These are phyloP conservation scores for Aspergillus intermedius DNA, from an alignment of 2,329 filamentous ascomycete species.

Conservation along the genomic window DNA sequence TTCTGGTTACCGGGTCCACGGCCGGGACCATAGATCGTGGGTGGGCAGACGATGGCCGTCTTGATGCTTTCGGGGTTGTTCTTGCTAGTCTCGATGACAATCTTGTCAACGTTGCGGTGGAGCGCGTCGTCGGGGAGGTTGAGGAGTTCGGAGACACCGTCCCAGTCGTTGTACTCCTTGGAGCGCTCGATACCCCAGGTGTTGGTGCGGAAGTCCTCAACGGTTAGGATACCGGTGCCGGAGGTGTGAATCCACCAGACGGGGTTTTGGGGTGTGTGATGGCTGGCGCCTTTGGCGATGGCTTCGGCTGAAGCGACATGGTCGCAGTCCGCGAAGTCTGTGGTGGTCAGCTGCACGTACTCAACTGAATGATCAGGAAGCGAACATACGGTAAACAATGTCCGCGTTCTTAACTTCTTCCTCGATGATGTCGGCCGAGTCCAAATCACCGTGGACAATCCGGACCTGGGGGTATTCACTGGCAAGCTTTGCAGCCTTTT, in stretches of 20 bases:
- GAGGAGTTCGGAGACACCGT: conserved; percentile 35
- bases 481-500: conserved; percentile 35
- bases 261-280: conserved; percentile 29
- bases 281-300: conserved; percentile 34
- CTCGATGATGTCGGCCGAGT: conserved; percentile 34
- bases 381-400: conserved; percentile 38
- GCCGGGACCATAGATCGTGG: conserved; percentile 37
- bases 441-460: conserved; percentile 39
- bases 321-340: conserved; percentile 39
- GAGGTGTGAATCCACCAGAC: conserved; percentile 41
- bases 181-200: conserved; percentile 35
- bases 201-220: conserved; percentile 35
- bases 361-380: too few relatives aligned
- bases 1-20: conserved; percentile 31
- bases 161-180: conserved; percentile 44
- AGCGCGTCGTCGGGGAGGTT: conserved; percentile 36
- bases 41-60: conserved; percentile 36
- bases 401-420: conserved; percentile 42
- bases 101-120: conserved; percentile 37
- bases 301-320: conserved; percentile 37
- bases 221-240: conserved; percentile 38
- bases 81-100: conserved; percentile 26
- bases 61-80: conserved; percentile 24
- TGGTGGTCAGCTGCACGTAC: background rate
- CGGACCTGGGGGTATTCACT: conserved; percentile 36